Conservation (phyloP, 1,284 basidiomycete genomes). For the Meripilus lineatus region DNA sequence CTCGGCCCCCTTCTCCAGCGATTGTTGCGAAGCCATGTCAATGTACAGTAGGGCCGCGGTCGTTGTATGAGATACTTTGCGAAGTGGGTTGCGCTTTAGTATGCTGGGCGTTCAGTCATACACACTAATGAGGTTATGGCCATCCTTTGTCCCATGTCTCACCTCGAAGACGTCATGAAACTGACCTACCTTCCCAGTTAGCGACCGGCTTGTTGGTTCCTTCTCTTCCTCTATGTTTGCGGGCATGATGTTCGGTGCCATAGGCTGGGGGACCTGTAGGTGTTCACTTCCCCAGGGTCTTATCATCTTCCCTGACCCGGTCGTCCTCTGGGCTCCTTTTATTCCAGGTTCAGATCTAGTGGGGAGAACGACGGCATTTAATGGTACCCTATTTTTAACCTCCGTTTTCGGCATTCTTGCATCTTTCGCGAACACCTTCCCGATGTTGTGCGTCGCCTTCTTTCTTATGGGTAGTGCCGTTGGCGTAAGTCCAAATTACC, state of each 20-base stretch:
- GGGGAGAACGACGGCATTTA: constrained; percentile 88
- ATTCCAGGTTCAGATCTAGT: constrained; percentile 63
- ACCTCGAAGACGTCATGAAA: too few relatives aligned
- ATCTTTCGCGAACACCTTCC: constrained; percentile 73
- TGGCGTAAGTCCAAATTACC: constrained; percentile 53
- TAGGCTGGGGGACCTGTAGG: constrained; percentile 88
- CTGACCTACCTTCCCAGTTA: constrained; percentile 45
- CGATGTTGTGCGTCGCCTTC: constrained; percentile 68
- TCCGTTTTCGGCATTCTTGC: constrained; percentile 85
- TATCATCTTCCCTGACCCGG: constrained; percentile 7
- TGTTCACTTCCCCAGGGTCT: constrained; percentile 11
- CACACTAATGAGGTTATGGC: too few relatives aligned
- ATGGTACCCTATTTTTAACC: constrained; percentile 87
- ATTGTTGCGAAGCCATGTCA: too few relatives aligned
- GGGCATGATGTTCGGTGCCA: constrained; percentile 95
- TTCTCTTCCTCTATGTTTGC: constrained; percentile 81
- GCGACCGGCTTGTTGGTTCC: constrained; percentile 70
- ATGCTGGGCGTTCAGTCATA: too few relatives aligned
- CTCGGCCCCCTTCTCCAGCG: too few relatives aligned
- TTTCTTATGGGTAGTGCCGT: constrained; percentile 92
- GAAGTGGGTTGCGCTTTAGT: too few relatives aligned
- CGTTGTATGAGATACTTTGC: too few relatives aligned
- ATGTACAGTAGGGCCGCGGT: too few relatives aligned
- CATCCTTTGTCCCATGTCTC: too few relatives aligned
- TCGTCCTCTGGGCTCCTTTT: neutral